These are phyloP conservation scores for Globisporangium yorkense DNA, from an alignment of 352 stramenopile genomes.

Conservation along the genomic window DNA sequence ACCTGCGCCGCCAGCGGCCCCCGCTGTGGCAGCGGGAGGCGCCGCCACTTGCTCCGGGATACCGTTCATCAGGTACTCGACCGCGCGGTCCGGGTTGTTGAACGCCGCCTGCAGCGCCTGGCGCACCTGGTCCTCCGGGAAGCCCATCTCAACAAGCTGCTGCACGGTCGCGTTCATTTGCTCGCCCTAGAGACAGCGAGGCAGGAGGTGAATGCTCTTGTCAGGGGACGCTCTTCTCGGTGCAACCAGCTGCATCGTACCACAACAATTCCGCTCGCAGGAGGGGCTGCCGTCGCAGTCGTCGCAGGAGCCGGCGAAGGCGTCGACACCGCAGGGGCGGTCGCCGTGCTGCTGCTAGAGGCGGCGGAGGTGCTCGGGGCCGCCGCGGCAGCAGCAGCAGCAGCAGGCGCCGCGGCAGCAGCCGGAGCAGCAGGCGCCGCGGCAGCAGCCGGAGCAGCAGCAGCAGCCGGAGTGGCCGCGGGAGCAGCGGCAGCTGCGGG, in stretches of 20 bases:
- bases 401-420: conserved; percentile 17
- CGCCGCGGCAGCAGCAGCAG: conserved; percentile 19
- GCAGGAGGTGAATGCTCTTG: neutral
- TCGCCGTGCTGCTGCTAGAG: conserved; percentile 59
- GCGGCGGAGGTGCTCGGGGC: conserved; percentile 62
- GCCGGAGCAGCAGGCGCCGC: conserved; percentile 22
- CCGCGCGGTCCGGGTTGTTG: conserved; percentile 81
- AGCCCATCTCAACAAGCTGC: conserved; percentile 85
- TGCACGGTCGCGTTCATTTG: conserved; percentile 52
- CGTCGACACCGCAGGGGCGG: conserved; percentile 56
- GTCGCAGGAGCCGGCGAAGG: conserved; percentile 42
- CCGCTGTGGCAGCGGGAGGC: conserved; percentile 18
- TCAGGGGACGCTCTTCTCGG: neutral
- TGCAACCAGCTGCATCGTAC: conserved; percentile 12
- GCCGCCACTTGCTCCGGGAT: conserved; percentile 51
- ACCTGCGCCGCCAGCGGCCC: conserved; percentile 10
- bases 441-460: conserved; percentile 6
- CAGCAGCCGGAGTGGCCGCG: conserved; percentile 19
- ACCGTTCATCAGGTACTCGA: conserved; percentile 88
- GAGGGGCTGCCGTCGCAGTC: conserved; percentile 22
- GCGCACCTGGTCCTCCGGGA: conserved; percentile 81
- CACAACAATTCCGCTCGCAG: conserved; percentile 13
- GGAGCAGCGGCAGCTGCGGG: conserved; percentile 21
- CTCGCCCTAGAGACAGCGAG: conserved; percentile 20
- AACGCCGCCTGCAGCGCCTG: conserved; percentile 74